These are phyloP conservation scores for Colletotrichum aenigma DNA, from an alignment of 2,329 filamentous ascomycete species.

Conservation along the genomic window DNA sequence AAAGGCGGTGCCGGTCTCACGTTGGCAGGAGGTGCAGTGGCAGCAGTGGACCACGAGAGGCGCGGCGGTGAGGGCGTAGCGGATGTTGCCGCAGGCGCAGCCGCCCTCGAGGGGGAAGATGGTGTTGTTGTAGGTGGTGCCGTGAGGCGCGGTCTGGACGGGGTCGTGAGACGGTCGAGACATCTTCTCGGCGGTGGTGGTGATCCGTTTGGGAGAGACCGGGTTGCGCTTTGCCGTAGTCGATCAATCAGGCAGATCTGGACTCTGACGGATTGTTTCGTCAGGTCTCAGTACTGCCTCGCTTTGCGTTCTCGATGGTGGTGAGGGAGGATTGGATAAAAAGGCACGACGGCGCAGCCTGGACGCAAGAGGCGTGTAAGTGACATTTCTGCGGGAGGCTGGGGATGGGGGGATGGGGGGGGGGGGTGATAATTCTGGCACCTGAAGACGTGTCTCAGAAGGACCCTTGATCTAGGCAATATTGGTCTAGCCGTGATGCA, in stretches of 20 bases:
- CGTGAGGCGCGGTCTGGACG: neutral
- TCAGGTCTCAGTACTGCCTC: neutral
- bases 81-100: constrained; percentile 73
- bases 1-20: constrained; percentile 43
- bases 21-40: constrained; percentile 52
- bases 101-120: constrained; percentile 43
- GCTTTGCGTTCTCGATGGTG: neutral
- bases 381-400: constrained; percentile 9
- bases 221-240: neutral
- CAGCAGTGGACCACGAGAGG: constrained; percentile 49
- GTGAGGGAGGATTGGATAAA: neutral
- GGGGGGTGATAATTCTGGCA: neutral
- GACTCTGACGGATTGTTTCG: neutral
- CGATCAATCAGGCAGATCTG: neutral
- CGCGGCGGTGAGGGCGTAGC: constrained; percentile 67
- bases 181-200: neutral
- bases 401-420: neutral
- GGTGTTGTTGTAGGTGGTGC: neutral
- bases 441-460: neutral
- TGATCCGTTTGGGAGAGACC: neutral
- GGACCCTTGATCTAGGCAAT: neutral
- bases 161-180: constrained; percentile 13
- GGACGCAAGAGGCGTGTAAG: neutral
- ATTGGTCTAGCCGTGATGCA: neutral
- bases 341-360: neutral